phyloP scores from a whole-genome alignment of 2,329 filamentous ascomycete species.

The Knoxdaviesia proteae region DNA sequence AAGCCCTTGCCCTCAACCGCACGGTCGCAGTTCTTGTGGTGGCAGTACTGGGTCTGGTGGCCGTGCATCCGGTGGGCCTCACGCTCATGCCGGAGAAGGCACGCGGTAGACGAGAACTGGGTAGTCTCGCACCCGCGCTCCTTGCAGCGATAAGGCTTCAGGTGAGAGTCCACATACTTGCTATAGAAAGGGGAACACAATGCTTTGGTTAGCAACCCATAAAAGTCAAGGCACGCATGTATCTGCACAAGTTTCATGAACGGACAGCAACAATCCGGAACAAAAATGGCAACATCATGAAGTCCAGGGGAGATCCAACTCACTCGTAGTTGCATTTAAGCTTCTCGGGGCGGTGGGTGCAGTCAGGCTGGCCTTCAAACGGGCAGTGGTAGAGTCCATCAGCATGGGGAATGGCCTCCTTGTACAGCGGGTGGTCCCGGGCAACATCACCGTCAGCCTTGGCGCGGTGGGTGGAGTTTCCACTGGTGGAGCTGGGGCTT shows the following conservation, averaged over 20 bases:
- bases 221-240: not conserved
- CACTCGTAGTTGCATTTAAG: constrained; percentile 99
- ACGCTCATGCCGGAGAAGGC: constrained; percentile 80
- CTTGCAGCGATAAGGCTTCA: constrained; percentile 95
- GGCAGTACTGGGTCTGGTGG: constrained; percentile 81
- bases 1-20: constrained; percentile 70
- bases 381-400: constrained; percentile 92
- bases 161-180: constrained; percentile 92
- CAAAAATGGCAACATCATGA: too few relatives aligned
- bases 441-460: constrained; percentile 35
- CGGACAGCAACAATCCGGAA: too few relatives aligned
- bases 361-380: constrained; percentile 48
- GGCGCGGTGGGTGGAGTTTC: constrained; percentile 18
- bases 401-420: constrained; percentile 35
- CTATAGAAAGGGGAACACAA: constrained; percentile 21
- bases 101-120: constrained; percentile 87
- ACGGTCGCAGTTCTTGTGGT: constrained; percentile 72
- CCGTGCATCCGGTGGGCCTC: constrained; percentile 93
- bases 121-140: constrained; percentile 61
- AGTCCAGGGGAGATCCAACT: constrained; percentile 15
- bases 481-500: constrained; percentile 15
- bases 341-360: constrained; percentile 82
- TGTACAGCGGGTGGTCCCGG: constrained; percentile 50
- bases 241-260: too few relatives aligned
- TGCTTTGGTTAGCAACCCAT: not conserved